phyloP scores from a whole-genome alignment of 2,329 filamentous ascomycete genomes.

The Aspergillus jensenii region DNA sequence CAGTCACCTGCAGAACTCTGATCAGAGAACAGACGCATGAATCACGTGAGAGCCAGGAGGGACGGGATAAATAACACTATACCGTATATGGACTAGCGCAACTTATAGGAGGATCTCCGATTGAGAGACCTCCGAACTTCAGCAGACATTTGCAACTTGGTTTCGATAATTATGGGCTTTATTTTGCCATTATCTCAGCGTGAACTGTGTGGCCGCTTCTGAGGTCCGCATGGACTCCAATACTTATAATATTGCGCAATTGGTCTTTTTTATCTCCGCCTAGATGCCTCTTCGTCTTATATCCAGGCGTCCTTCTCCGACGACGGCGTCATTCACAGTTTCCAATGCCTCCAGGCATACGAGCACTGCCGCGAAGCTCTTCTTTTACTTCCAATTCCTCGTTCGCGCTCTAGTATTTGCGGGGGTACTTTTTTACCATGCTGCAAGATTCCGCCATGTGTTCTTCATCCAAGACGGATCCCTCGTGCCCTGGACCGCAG shows the following conservation, averaged over 20 bases:
- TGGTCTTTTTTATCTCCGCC: neutral
- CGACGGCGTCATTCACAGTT: constrained; percentile 89
- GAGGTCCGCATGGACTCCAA: neutral
- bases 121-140: neutral
- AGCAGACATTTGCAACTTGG: neutral
- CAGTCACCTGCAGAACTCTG: constrained; percentile 3
- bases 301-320: constrained; percentile 65
- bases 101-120: neutral
- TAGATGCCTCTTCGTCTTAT: constrained; percentile 59
- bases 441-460: constrained; percentile 33
- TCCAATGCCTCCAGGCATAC: constrained; percentile 67
- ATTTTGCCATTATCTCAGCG: neutral
- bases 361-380: constrained; percentile 47
- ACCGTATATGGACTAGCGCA: constrained; percentile 9
- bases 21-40: neutral
- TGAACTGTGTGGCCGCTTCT: neutral
- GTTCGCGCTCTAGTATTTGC: constrained; percentile 46
- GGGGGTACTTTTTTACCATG: constrained; percentile 38
- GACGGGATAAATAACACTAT: constrained; percentile 1
- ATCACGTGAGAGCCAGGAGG: constrained; percentile 6
- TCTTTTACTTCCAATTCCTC: constrained; percentile 46
- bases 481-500: constrained; percentile 28
- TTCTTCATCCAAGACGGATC: constrained; percentile 27
- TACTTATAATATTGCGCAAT: neutral
- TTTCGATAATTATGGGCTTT: no score